Conservation (phyloP, 2,329 filamentous ascomycete genomes). For the Diaporthe sp. region DNA sequence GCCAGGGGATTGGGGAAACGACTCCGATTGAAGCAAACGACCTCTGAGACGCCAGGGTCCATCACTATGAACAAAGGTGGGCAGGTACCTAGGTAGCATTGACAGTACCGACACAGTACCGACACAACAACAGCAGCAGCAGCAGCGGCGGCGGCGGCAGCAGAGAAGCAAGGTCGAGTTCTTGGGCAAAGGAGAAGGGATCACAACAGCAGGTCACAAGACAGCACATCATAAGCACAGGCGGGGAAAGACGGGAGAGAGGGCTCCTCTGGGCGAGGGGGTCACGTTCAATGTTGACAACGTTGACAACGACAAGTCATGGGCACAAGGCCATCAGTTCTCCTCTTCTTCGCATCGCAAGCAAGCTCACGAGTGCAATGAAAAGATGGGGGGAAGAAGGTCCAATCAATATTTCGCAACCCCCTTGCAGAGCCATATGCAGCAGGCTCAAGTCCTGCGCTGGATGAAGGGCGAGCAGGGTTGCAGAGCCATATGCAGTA, state of each 20-base stretch:
- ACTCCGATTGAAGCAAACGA: neutral
- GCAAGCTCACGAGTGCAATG: constrained; percentile 17
- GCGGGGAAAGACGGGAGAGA: neutral
- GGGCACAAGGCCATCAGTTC: neutral
- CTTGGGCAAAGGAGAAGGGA: neutral
- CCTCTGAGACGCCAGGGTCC: too few relatives aligned
- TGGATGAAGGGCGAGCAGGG: constrained; percentile 4
- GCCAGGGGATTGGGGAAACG: neutral
- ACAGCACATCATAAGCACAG: neutral
- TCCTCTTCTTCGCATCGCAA: constrained; percentile 16
- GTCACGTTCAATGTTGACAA: too few relatives aligned
- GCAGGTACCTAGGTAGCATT: neutral
- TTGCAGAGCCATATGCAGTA: constrained; percentile 11
- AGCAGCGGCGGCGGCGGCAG: too few relatives aligned
- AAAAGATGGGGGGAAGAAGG: constrained; percentile 11
- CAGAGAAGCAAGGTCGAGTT: neutral
- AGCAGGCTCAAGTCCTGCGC: neutral
- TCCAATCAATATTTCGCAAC: constrained; percentile 17
- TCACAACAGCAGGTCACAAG: neutral
- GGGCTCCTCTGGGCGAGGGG: neutral
- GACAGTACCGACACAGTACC: neutral
- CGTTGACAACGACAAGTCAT: neutral
- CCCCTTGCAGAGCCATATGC: constrained; percentile 9
- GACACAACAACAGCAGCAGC: too few relatives aligned
- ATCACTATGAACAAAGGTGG: neutral